Evolutionary conservation across 2,329 filamentous ascomycete genomes (phyloP), one percentile per base, ranked within the genome.

Genomic region (Sclerotiophoma versabilis): DNA sequence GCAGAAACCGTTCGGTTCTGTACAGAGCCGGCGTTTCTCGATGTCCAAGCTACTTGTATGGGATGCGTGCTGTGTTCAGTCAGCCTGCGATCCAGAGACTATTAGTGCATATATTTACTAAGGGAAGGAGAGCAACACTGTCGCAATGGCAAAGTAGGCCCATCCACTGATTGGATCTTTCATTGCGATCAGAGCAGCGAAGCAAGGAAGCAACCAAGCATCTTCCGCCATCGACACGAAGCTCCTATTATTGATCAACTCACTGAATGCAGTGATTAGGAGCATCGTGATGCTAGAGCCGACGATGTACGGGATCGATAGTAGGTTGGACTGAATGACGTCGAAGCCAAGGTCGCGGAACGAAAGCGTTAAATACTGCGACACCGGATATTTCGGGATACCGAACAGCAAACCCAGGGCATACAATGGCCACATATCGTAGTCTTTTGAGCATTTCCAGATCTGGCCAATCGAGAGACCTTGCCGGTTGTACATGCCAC

Each of bases 241-340:
- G 23, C 52, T 54, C 11, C 52, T 29, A 9, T 61, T 57, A 44
- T 56, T 57, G 4, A 58, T 41, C 14, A 58, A 20, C 41, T 58
- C 51, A 26, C 52, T 58, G 33, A 53, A 51, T 1, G 48, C 55
- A 36, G 54, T 60, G 23, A 55, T 52, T 3, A 57, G 20, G n/a
- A 57, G 54, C 54, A 60, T 57, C 9, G 48, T 60, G 44, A 58
- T 55, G 20, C 49, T 51, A 5, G 41, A 51, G n/a, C 49, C 54
- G 20, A 55, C 44, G 4, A 52, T 58, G 33, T 51, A 52, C 5
- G 81, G 72, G 15, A 89, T 87, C 1, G 81, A 81, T 5, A 89
- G 79, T 22, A 89, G 68, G 65, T 88, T 89, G 1, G 84, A 80
- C 14, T 83, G 74, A 65, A 89, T 86, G 4, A 82, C 84, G 56